phyloP scores from a whole-genome alignment of 176 grass and related monocot genomes.

The Musa itinerans region DNA sequence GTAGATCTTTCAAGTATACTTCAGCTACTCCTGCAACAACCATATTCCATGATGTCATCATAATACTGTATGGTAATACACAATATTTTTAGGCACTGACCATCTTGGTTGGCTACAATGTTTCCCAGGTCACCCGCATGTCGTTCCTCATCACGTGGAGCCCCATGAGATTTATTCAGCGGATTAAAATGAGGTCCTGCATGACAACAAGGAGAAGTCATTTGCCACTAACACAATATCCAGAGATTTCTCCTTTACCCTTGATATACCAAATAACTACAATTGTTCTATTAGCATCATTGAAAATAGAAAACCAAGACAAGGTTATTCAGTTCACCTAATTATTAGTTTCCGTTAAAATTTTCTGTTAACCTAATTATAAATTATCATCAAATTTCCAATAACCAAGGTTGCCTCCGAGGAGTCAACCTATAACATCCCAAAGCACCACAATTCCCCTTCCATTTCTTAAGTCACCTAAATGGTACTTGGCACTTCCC shows the following conservation, averaged over 20 bases:
- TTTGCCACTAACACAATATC: not conserved
- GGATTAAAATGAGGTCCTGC: slow-evolving; percentile 72
- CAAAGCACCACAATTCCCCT: not conserved
- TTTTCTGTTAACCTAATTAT: too few species aligned
- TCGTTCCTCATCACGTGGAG: slow-evolving; percentile 37
- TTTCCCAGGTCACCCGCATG: slow-evolving; percentile 73
- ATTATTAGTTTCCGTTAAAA: not conserved
- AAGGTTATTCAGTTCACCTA: not conserved
- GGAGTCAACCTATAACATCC: too few species aligned
- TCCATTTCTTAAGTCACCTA: not conserved
- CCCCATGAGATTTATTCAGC: slow-evolving; percentile 44
- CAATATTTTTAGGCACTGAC: slow-evolving; percentile 23
- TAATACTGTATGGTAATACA: not conserved
- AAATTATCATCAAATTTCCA: too few species aligned
- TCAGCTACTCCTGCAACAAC: slow-evolving; percentile 52
- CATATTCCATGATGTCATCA: not conserved
- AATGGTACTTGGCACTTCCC: not conserved
- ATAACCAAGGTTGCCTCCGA: too few species aligned
- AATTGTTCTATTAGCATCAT: not conserved
- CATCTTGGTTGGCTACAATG: slow-evolving; percentile 42
- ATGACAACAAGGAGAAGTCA: not conserved
- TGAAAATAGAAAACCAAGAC: not conserved
- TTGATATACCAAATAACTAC: not conserved
- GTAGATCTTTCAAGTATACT: slow-evolving; percentile 50
- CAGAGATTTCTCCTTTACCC: not conserved